These are phyloP conservation scores for Aspergillus glaucus DNA, from an alignment of 2,329 filamentous ascomycete genomes.

Conservation along the genomic window DNA sequence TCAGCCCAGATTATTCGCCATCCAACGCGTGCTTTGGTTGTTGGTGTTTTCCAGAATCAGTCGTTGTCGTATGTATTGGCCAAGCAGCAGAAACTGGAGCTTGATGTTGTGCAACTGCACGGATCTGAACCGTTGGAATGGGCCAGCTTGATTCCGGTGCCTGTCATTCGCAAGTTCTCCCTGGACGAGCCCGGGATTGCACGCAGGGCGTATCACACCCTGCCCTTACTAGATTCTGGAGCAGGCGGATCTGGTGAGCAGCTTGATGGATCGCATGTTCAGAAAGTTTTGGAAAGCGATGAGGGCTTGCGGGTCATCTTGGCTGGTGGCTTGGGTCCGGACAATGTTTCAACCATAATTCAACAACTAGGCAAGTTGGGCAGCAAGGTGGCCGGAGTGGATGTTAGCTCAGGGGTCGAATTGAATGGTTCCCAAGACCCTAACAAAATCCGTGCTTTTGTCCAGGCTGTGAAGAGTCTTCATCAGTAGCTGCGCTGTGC, in stretches of 20 bases:
- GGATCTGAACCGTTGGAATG: slow-evolving; percentile 90
- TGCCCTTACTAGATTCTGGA: slow-evolving; percentile 82
- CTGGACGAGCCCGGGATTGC: slow-evolving; percentile 68
- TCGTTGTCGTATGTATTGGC: slow-evolving; percentile 74
- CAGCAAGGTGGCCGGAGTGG: slow-evolving; percentile 69
- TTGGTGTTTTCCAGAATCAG: slow-evolving; percentile 92
- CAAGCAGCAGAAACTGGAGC: slow-evolving; percentile 65
- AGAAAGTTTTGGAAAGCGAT: slow-evolving; percentile 59
- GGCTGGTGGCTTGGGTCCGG: slow-evolving; percentile 75
- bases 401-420: slow-evolving; percentile 93
- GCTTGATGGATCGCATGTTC: slow-evolving; percentile 66
- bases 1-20: slow-evolving; percentile 42
- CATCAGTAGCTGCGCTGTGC: slow-evolving; percentile 13
- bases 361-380: slow-evolving; percentile 54
- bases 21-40: slow-evolving; percentile 64
- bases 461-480: slow-evolving; percentile 63
- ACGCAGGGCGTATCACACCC: slow-evolving; percentile 69
- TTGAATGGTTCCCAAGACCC: slow-evolving; percentile 72
- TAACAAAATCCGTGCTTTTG: slow-evolving; percentile 73
- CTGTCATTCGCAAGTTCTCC: slow-evolving; percentile 80
- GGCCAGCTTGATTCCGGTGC: slow-evolving; percentile 81
- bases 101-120: slow-evolving; percentile 90
- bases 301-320: slow-evolving; percentile 67
- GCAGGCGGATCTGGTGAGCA: slow-evolving; percentile 73
- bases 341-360: slow-evolving; percentile 67